These are phyloP conservation scores for Leavenworthia alabamica DNA, from an alignment of 345 rosid genomes.

Conservation along the genomic window DNA sequence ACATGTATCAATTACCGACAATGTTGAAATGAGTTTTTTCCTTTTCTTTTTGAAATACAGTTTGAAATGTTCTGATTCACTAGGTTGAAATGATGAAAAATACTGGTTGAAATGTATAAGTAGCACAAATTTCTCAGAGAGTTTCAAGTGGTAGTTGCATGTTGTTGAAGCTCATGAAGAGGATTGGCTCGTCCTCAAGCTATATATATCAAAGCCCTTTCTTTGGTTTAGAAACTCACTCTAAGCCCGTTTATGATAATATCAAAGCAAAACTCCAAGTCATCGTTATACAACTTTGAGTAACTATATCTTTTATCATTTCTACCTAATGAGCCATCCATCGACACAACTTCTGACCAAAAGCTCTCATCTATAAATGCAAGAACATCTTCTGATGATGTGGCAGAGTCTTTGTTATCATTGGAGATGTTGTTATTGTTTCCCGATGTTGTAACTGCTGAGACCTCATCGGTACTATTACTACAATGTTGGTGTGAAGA, in stretches of 20 bases:
- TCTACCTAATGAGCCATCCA: constrained; percentile 15
- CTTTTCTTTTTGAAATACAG: not conserved
- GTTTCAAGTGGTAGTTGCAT: not conserved
- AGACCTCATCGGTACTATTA: constrained; percentile 9
- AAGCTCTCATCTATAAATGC: constrained; percentile 28
- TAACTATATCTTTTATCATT: not conserved
- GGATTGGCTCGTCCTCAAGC: not conserved
- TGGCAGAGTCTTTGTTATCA: constrained; percentile 22
- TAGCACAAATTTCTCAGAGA: not conserved
- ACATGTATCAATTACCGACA: not conserved
- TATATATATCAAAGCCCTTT: too few species aligned
- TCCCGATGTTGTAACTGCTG: constrained; percentile 22
- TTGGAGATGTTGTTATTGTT: constrained; percentile 16
- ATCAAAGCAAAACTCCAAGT: constrained; percentile 26
- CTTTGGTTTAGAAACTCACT: not conserved
- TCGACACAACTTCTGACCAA: constrained; percentile 28
- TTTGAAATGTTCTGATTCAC: not conserved
- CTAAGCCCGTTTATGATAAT: not conserved
- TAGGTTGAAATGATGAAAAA: too few species aligned
- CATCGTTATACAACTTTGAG: constrained; percentile 14
- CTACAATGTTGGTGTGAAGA: constrained; percentile 26
- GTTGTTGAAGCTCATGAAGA: not conserved
- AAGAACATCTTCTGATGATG: constrained; percentile 15
- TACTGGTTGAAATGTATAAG: too few species aligned
- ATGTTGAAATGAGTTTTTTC: constrained; percentile 2